A percentile compares a stretch with the other conserved stretches of the same genome.
Evolutionary conservation across 345 rosid species (phyloP).

Genomic region (Citrus inodora): DNA sequence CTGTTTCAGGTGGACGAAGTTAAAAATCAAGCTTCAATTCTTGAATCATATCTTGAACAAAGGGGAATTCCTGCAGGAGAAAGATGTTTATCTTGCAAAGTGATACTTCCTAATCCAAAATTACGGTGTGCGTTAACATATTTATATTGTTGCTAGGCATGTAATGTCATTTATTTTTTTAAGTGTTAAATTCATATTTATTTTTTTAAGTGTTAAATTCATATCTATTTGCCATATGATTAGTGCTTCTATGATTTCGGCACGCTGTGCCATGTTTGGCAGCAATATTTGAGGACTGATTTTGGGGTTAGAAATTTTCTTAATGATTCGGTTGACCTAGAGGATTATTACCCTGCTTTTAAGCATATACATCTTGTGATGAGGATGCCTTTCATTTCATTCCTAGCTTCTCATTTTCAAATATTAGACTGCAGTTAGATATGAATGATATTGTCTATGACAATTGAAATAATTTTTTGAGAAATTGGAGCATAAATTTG

Average conservation of each 20-base stretch:
- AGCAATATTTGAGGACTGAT: neutral
- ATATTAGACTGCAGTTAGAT: neutral
- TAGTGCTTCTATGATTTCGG: neutral
- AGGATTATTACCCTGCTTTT: neutral
- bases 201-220: neutral
- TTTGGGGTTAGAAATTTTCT: neutral
- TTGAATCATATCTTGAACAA: slow-evolving; percentile 83
- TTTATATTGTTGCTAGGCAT: slow-evolving; percentile 36
- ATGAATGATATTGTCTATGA: neutral
- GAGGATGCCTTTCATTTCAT: neutral
- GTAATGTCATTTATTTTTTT: slow-evolving; percentile 17
- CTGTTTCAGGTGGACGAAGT: slow-evolving; percentile 53
- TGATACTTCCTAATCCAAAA: slow-evolving; percentile 81
- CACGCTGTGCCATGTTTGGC: neutral
- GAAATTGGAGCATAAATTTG: neutral
- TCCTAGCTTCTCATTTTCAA: neutral
- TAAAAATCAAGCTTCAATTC: slow-evolving; percentile 58
- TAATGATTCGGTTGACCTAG: neutral
- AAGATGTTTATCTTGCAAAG: slow-evolving; percentile 74
- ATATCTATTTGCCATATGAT: neutral
- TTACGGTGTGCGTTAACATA: slow-evolving; percentile 46
- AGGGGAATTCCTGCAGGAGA: slow-evolving; percentile 72
- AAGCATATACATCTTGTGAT: neutral
- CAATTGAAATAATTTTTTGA: neutral
- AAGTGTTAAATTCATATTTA: neutral